Percentiles rank a stretch among this genome's conserved stretches.
Conservation (phyloP, 164 flowering plant species). For the Macadamia tetraphylla region DNA sequence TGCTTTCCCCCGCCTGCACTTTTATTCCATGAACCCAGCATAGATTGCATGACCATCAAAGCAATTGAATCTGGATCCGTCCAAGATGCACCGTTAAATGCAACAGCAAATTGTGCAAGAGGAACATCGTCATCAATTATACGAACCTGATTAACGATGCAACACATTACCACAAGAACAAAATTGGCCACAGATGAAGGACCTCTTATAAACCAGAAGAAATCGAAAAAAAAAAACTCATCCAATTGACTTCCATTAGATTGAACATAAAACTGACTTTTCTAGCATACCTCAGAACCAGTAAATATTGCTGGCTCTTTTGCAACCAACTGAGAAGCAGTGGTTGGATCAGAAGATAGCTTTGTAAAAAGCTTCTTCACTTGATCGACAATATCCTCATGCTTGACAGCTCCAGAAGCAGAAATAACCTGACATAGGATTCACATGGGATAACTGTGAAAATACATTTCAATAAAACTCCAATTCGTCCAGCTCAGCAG, state of each 20-base stretch:
- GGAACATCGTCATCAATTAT: conserved; percentile 83
- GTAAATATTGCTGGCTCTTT: conserved; percentile 80
- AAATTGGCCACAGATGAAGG: neutral
- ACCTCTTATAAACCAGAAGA: neutral
- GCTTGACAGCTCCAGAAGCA: conserved; percentile 94
- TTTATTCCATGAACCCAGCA: conserved; percentile 94
- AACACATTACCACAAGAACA: neutral
- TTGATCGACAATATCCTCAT: conserved; percentile 84
- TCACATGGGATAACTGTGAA: neutral
- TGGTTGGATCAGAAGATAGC: conserved; percentile 69
- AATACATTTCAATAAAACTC: neutral
- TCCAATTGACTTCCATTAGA: neutral
- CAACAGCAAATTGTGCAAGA: conserved; percentile 95
- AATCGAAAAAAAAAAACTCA: neutral
- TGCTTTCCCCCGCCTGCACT: conserved; percentile 84
- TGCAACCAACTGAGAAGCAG: conserved; percentile 70
- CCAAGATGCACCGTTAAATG: conserved; percentile 94
- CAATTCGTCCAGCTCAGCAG: too few relatives aligned
- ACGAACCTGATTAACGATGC: conserved; percentile 54
- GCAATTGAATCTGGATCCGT: conserved; percentile 98
- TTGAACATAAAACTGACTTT: too few relatives aligned
- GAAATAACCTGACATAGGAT: conserved; percentile 60
- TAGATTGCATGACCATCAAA: conserved; percentile 92
- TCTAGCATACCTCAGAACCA: conserved; percentile 81
- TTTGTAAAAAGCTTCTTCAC: conserved; percentile 80